These are phyloP conservation scores for Bruguiera parviflora DNA, from an alignment of 345 rosid species.

Conservation along the genomic window DNA sequence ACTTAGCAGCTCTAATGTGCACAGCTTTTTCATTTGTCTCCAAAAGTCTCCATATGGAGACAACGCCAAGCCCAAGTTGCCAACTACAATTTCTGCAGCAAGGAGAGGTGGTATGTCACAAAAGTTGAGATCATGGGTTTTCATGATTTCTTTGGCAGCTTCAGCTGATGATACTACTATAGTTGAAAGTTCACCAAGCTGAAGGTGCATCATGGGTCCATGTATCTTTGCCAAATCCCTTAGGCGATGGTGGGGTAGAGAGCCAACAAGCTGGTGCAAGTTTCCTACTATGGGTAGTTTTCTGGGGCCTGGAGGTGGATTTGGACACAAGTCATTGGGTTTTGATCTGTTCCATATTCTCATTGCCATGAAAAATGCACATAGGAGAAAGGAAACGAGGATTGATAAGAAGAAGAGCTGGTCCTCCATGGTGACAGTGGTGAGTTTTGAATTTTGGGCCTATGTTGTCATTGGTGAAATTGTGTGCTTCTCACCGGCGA, in stretches of 20 bases:
- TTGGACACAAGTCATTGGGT: neutral
- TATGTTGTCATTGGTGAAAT: too few relatives aligned
- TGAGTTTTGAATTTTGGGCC: neutral
- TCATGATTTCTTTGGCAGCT: conserved; percentile 6
- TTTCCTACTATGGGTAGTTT: conserved; percentile 10
- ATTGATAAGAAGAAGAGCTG: neutral
- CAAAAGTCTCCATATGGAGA: conserved; percentile 1
- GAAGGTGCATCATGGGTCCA: conserved; percentile 6
- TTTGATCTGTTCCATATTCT: neutral
- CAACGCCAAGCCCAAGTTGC: neutral
- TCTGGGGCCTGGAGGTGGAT: conserved; percentile 14
- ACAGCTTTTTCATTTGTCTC: conserved; percentile 3
- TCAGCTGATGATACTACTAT: conserved; percentile 2
- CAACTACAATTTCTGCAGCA: neutral
- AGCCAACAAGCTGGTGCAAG: neutral
- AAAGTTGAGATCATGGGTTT: neutral
- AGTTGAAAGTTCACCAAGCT: conserved; percentile 3
- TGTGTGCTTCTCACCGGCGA: too few relatives aligned
- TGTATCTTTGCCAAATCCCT: neutral
- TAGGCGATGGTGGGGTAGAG: conserved; percentile 7
- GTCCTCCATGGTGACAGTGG: neutral
- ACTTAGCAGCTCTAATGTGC: conserved; percentile 3
- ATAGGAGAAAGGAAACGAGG: neutral
- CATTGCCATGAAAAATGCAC: neutral
- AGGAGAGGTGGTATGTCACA: neutral